Conservation (phyloP, 164 flowering plant genomes). For the grape (Vitis vinifera) region DNA sequence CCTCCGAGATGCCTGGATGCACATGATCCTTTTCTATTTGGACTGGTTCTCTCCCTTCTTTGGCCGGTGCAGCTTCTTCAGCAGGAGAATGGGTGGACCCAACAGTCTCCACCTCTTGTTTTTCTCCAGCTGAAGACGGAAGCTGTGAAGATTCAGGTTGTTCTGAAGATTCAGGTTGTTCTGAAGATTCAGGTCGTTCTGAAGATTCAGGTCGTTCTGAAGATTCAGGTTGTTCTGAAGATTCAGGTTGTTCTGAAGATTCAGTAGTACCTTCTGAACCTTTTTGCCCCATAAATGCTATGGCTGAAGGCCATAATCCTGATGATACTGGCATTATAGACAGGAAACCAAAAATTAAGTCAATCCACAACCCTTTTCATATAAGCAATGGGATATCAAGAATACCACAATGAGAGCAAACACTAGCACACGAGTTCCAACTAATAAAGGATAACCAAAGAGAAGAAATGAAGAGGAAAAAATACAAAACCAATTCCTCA, state of each 20-base stretch:
- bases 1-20: constrained; percentile 20
- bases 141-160: constrained; percentile 26
- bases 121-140: constrained; percentile 23
- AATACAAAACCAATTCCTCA: no score
- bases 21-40: constrained; percentile 22
- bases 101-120: constrained; percentile 27
- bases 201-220: not conserved
- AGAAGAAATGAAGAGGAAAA: no score
- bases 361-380: no score
- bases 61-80: constrained; percentile 26
- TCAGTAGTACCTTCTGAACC: constrained; percentile 46
- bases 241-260: constrained; percentile 31
- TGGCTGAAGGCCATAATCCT: constrained; percentile 66
- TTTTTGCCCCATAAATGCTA: constrained; percentile 84
- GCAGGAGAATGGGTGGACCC: constrained; percentile 13
- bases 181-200: no score
- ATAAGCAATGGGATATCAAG: no score
- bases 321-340: constrained; percentile 40
- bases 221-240: constrained; percentile 14
- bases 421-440: no score
- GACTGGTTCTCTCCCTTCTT: constrained; percentile 34
- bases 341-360: not conserved
- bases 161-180: constrained; percentile 26
- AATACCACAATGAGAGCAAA: no score
- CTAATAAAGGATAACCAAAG: no score